Base-by-base conservation (phyloP, 73 alveolate species). In the Paramecium octaurelia region DNA sequence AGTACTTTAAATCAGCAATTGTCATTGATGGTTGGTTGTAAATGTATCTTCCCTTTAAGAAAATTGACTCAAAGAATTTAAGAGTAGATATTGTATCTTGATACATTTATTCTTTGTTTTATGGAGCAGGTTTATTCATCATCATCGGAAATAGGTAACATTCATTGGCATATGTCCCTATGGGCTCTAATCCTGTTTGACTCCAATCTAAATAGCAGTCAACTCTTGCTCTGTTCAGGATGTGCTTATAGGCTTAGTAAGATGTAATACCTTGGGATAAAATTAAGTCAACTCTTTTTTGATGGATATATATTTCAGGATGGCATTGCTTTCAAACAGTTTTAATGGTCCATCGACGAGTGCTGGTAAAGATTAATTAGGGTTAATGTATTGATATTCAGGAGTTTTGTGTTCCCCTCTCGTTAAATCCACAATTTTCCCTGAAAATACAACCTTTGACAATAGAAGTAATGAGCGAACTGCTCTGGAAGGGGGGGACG, bases 331-430 rank as follows among this genome's bases (percentile, higher is more conserved):
- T 40, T 76, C 89, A 76, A 43, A 43, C 5, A 76, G 29, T 14
- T 43, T 40, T 12, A 36, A 34, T 18, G 16, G 4, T 76, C 69
- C 60, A 76, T 76, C 73, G 0, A 24, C 48, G 0, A 76, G 14
- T 16, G 73, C 69, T n/a, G 89, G 89, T 6, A 76, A 27, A 11
- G 50, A 40, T 46, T 80, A 40, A 3, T 80, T 46, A 6, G 91
- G 91, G n/a, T 80, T 80, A 57, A 80, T 80, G 12, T 44, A 12
- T 14, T 42, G 11, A 80, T 9, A 80, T 44, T 40, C 75, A 42
- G 69, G 18, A 42, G 75, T n/a, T 34, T 80, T 80, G 21, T 80
- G 27, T 46, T 80, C 69, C 23, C 76, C 89, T 80, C 44, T 80
- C n/a, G 11, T 11, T 7, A 80, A 40, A 80, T 80, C 91, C 24